Evolutionary conservation across 345 rosid species (phyloP).

Genomic region (Citrus reticulata): DNA sequence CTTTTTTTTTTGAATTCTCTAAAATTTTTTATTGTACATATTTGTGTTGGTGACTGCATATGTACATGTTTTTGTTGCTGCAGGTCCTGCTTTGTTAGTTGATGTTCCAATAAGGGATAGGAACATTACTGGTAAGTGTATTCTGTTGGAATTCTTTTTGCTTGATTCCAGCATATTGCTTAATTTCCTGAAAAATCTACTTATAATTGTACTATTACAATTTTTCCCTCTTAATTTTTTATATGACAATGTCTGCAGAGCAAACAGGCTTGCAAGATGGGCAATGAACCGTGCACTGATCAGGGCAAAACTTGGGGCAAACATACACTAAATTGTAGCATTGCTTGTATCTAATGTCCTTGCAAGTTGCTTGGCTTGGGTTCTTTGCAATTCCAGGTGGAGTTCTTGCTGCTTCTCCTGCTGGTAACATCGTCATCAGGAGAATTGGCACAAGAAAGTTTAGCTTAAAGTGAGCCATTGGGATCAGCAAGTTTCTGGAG

Average conservation of each 20-base stretch:
- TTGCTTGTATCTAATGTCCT: conserved; percentile 37
- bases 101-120: too few species aligned
- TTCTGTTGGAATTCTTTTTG: too few species aligned
- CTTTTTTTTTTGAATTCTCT: too few species aligned
- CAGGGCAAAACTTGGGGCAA: conserved; percentile 57
- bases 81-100: too few species aligned
- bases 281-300: conserved; percentile 45
- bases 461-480: conserved; percentile 20
- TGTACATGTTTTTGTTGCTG: too few species aligned
- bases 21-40: too few species aligned
- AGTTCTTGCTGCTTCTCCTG: conserved; percentile 24
- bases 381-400: conserved; percentile 57
- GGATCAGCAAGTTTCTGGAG: background rate
- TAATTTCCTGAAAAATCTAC: too few species aligned
- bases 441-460: conserved; percentile 21
- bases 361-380: conserved; percentile 46
- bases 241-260: background rate
- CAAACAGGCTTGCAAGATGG: conserved; percentile 54
- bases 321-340: conserved; percentile 46
- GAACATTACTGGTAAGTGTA: too few species aligned
- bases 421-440: conserved; percentile 28
- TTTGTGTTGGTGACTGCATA: too few species aligned
- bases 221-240: background rate
- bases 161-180: conserved; percentile 14
- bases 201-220: background rate